These are phyloP conservation scores for Mortierella antarctica DNA, from an alignment of 192 early-diverging fungal species.

Conservation along the genomic window DNA sequence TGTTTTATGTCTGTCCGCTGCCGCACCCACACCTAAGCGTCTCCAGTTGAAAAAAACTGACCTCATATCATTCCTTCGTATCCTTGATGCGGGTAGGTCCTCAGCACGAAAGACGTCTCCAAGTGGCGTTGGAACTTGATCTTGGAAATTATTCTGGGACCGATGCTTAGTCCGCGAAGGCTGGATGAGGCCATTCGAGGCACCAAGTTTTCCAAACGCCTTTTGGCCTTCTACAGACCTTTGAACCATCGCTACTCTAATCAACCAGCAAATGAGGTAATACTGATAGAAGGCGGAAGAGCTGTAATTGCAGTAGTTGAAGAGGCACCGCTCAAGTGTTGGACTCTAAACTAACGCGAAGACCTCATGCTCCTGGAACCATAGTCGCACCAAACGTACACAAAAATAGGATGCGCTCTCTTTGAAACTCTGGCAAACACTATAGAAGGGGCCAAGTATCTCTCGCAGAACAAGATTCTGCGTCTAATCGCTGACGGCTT, in stretches of 20 bases:
- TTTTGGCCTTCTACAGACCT: constrained; percentile 81
- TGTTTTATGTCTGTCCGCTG: too few species aligned
- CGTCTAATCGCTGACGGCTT: constrained; percentile 80
- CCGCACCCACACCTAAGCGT: too few species aligned
- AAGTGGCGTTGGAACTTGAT: constrained; percentile 87
- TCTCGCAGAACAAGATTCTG: constrained; percentile 76
- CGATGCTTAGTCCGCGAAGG: constrained; percentile 75
- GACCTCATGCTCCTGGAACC: neutral
- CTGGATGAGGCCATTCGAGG: constrained; percentile 79
- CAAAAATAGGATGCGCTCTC: constrained; percentile 76
- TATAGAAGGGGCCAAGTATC: constrained; percentile 73
- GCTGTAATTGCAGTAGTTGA: too few species aligned
- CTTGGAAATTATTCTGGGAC: constrained; percentile 80
- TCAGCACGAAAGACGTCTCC: constrained; percentile 76
- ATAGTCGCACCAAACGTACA: constrained; percentile 54
- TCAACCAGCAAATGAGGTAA: constrained; percentile 65
- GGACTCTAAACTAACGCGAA: neutral
- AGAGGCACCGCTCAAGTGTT: too few species aligned
- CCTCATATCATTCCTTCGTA: neutral
- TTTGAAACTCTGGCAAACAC: constrained; percentile 71
- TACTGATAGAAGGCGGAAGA: neutral
- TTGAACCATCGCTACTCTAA: constrained; percentile 77
- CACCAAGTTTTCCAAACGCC: constrained; percentile 77
- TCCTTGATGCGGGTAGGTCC: constrained; percentile 54
- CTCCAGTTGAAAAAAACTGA: neutral